Evolutionary conservation across 176 grass and related monocot species (phyloP).

Genomic region (Chloris gayana): DNA sequence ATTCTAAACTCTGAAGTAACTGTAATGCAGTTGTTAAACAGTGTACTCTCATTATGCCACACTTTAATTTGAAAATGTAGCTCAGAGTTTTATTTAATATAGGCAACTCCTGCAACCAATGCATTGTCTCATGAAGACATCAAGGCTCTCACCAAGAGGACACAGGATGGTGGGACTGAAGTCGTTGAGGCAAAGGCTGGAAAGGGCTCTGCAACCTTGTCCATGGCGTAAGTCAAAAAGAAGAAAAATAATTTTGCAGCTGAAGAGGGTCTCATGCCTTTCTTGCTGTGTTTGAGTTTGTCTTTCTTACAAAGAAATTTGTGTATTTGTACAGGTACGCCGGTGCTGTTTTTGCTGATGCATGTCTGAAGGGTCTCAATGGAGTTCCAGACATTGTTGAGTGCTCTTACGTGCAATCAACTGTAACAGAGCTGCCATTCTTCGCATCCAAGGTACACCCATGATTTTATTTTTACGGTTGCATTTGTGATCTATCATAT

Average conservation of each 20-base stretch:
- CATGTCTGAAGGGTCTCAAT: conserved; percentile 96
- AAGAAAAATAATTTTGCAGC: not conserved
- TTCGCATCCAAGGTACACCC: conserved; percentile 87
- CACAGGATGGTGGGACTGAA: conserved; percentile 93
- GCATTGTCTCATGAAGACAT: conserved; percentile 72
- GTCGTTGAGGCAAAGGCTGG: conserved; percentile 98
- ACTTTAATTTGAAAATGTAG: not conserved
- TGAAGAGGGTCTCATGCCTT: not conserved
- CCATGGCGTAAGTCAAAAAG: conserved; percentile 89
- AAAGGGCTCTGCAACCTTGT: conserved; percentile 97
- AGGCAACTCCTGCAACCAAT: conserved; percentile 82
- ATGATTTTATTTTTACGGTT: not conserved
- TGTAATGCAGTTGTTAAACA: not conserved
- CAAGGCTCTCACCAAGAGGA: conserved; percentile 91
- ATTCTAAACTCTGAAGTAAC: conserved; percentile 5
- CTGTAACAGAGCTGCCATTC: conserved; percentile 84
- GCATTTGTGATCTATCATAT: not conserved
- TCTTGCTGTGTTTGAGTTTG: not conserved
- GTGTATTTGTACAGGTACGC: conserved; percentile 64
- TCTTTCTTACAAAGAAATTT: conserved; percentile 13
- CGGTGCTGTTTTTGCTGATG: conserved; percentile 95
- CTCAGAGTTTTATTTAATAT: not conserved
- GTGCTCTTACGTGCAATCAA: conserved; percentile 95
- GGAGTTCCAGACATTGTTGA: conserved; percentile 85
- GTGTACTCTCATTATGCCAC: not conserved